Evolutionary conservation across 116 monocot species (phyloP).

Genomic region (Zostera marina): DNA sequence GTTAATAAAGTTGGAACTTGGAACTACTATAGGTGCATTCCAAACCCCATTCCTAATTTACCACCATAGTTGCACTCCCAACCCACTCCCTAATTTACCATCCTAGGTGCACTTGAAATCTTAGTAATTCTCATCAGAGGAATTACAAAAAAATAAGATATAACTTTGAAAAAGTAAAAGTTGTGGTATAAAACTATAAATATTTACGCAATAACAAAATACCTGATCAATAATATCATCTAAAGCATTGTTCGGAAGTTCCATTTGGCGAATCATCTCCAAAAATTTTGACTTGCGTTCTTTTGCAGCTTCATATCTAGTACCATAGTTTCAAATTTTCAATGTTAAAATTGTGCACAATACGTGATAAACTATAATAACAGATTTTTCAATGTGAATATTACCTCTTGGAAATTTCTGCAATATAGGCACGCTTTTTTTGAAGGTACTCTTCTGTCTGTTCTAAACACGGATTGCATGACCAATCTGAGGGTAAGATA

Average conservation of each 20-base stretch:
- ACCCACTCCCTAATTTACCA: too few species aligned
- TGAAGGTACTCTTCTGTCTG: conserved; percentile 86
- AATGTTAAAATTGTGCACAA: neutral
- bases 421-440: conserved; percentile 62
- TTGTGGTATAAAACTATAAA: neutral
- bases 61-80: too few species aligned
- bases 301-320: conserved; percentile 73
- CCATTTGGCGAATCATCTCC: conserved; percentile 75
- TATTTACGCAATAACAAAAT: neutral
- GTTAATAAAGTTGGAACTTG: too few species aligned
- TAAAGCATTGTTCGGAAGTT: conserved; percentile 94
- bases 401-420: conserved; percentile 68
- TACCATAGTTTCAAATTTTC: neutral
- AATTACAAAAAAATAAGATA: neutral
- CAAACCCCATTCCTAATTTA: too few species aligned
- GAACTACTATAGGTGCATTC: too few species aligned
- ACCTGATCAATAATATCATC: conserved; percentile 99
- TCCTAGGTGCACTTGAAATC: neutral
- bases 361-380: neutral
- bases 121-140: neutral
- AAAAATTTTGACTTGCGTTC: conserved; percentile 83
- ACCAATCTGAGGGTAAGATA: conserved; percentile 51
- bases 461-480: conserved; percentile 65
- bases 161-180: neutral
- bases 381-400: too few species aligned